phyloP scores from a whole-genome alignment of 805 yeast species.

The Scheffersomyces stipitis region DNA sequence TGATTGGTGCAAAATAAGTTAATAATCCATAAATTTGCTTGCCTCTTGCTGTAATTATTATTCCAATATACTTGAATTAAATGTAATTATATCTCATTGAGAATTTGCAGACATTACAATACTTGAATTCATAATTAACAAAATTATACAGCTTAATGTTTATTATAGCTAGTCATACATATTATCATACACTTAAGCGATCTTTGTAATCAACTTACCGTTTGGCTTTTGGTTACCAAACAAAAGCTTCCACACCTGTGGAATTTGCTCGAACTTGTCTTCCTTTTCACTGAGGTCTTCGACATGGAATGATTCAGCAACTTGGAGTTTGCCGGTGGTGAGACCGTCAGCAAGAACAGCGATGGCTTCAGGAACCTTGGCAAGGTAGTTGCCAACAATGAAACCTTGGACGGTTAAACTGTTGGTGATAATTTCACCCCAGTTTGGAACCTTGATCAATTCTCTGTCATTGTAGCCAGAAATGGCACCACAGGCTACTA shows the following conservation, averaged over 20 bases:
- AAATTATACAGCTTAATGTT: too few species aligned
- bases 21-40: too few species aligned
- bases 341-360: conserved; percentile 35
- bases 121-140: too few species aligned
- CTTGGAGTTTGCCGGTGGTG: conserved; percentile 40
- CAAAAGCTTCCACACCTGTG: conserved; percentile 45
- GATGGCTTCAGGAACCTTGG: conserved; percentile 38
- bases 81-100: too few species aligned
- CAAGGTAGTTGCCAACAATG: conserved; percentile 45
- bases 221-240: conserved; percentile 42
- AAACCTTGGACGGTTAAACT: conserved; percentile 56
- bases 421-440: conserved; percentile 46
- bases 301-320: conserved; percentile 34
- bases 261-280: conserved; percentile 38
- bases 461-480: conserved; percentile 52
- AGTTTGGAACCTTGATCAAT: conserved; percentile 37
- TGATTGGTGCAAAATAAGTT: too few species aligned
- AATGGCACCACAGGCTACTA: conserved; percentile 66
- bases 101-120: too few species aligned
- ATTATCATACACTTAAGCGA: conserved; percentile 15
- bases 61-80: too few species aligned
- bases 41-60: too few species aligned
- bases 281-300: conserved; percentile 39
- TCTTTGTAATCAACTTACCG: conserved; percentile 51
- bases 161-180: too few species aligned